phyloP scores from a whole-genome alignment of 1,139 yeast genomes.

The Entelexis paramagnoliae region DNA sequence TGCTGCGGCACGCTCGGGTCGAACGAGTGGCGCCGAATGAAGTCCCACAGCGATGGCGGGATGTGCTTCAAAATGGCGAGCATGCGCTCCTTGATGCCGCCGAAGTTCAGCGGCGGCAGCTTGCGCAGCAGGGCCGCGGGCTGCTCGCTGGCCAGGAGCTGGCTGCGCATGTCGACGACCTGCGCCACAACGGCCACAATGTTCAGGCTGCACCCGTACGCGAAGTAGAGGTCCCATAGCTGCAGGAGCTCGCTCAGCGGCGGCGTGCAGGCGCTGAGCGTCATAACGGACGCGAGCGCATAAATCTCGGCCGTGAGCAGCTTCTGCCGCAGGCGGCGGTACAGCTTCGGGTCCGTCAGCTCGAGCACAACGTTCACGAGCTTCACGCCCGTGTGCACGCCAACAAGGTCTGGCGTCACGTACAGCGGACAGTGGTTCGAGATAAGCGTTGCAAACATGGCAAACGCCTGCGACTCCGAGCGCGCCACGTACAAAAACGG shows the following conservation, averaged over 20 bases:
- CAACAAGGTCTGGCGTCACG: constrained; percentile 64
- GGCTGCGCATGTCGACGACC: constrained; percentile 55
- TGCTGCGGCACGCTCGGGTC: constrained; percentile 35
- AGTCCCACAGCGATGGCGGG: constrained; percentile 57
- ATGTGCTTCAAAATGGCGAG: constrained; percentile 70
- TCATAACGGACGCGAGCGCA: constrained; percentile 77
- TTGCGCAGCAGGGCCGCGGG: constrained; percentile 71
- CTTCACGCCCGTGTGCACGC: constrained; percentile 67
- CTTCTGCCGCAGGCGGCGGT: constrained; percentile 49
- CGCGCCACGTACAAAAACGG: constrained; percentile 70
- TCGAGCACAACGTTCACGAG: constrained; percentile 59
- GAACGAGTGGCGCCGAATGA: constrained; percentile 61
- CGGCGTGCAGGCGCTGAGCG: constrained; percentile 84
- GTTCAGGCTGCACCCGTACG: constrained; percentile 86
- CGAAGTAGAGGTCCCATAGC: constrained; percentile 84
- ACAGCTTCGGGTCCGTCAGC: constrained; percentile 64
- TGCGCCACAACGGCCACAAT: constrained; percentile 78
- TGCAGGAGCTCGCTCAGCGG: constrained; percentile 65
- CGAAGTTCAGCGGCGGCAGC: constrained; percentile 63
- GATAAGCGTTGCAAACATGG: constrained; percentile 51
- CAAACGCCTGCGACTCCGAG: constrained; percentile 80
- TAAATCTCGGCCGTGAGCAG: constrained; percentile 70
- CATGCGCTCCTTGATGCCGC: constrained; percentile 66
- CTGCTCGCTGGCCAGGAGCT: constrained; percentile 45
- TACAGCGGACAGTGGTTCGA: constrained; percentile 64